These are phyloP conservation scores for Trichoderma simmonsii DNA, from an alignment of 2,329 filamentous ascomycete genomes.

Conservation along the genomic window DNA sequence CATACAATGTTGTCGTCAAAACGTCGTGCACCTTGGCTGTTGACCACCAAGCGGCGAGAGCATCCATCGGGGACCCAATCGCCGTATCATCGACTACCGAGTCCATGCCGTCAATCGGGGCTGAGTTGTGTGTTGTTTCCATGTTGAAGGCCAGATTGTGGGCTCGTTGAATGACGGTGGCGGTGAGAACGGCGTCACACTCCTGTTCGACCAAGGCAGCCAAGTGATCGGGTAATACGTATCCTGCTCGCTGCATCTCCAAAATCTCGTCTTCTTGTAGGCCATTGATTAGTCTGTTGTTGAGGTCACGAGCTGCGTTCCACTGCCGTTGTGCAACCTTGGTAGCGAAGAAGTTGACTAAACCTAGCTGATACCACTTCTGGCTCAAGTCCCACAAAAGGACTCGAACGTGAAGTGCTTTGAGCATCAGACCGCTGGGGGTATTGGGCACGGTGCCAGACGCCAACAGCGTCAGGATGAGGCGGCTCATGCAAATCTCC, in stretches of 20 bases:
- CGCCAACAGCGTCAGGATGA: slow-evolving; percentile 82
- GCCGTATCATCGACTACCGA: slow-evolving; percentile 80
- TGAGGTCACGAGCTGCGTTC: slow-evolving; percentile 72
- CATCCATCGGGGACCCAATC: slow-evolving; percentile 83
- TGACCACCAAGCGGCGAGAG: slow-evolving; percentile 88
- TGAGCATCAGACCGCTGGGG: slow-evolving; percentile 81
- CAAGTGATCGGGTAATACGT: slow-evolving; percentile 69
- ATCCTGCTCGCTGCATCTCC: slow-evolving; percentile 38
- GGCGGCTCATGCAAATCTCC: slow-evolving; percentile 82
- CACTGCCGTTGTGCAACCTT: slow-evolving; percentile 74
- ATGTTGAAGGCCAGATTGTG: slow-evolving; percentile 89
- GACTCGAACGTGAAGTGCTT: slow-evolving; percentile 86
- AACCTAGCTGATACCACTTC: slow-evolving; percentile 59
- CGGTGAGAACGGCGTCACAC: slow-evolving; percentile 76
- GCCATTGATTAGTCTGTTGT: slow-evolving; percentile 30
- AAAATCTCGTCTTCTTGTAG: neutral
- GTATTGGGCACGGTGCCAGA: slow-evolving; percentile 84
- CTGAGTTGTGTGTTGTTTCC: slow-evolving; percentile 64
- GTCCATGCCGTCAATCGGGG: slow-evolving; percentile 71
- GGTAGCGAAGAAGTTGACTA: slow-evolving; percentile 67
- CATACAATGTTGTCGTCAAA: slow-evolving; percentile 60
- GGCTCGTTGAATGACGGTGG: slow-evolving; percentile 75
- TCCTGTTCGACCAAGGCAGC: slow-evolving; percentile 72
- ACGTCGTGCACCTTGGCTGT: slow-evolving; percentile 68
- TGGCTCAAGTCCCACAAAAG: slow-evolving; percentile 76